Conservation (phyloP, 1,139 yeast genomes). For the Yamadazyma conglobata region DNA sequence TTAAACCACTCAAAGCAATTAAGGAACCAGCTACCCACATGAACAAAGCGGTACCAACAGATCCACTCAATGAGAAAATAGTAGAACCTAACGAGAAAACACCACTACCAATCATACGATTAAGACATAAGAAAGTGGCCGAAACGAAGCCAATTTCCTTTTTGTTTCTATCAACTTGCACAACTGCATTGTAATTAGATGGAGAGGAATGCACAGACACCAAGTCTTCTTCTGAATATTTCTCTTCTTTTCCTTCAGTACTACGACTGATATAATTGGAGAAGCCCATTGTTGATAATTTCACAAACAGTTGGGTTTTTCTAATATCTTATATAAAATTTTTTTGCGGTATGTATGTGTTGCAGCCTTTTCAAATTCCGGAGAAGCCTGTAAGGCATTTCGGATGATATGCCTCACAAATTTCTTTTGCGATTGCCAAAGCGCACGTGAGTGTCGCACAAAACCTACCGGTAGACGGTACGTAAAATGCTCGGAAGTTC, state of each 20-base stretch:
- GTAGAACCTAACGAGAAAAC: constrained; percentile 84
- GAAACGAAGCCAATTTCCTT: constrained; percentile 65
- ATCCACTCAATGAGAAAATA: constrained; percentile 63
- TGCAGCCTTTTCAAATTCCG: too few species aligned
- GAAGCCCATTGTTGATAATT: constrained; percentile 4
- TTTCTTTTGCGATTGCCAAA: too few species aligned
- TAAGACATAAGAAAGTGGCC: constrained; percentile 66
- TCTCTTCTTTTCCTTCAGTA: constrained; percentile 3
- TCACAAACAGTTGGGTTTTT: constrained; percentile 1
- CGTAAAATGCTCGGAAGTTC: too few species aligned
- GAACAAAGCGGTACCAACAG: constrained; percentile 69
- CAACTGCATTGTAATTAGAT: constrained; percentile 26
- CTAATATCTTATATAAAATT: constrained; percentile 1
- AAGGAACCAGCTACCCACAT: constrained; percentile 78
- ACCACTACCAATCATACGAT: constrained; percentile 87
- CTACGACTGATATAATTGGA: constrained; percentile 3
- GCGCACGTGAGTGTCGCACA: too few species aligned
- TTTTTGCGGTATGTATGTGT: too few species aligned
- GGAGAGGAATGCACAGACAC: constrained; percentile 17
- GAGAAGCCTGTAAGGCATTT: too few species aligned
- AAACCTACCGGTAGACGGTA: too few species aligned
- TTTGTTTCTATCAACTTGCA: constrained; percentile 49
- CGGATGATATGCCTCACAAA: too few species aligned
- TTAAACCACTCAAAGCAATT: constrained; percentile 69
- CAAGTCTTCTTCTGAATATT: constrained; percentile 9